Evolutionary conservation across 208 protist genomes (phyloP), one percentile per base, ranked within the genome.

Genomic region (Crithidia sp.): DNA sequence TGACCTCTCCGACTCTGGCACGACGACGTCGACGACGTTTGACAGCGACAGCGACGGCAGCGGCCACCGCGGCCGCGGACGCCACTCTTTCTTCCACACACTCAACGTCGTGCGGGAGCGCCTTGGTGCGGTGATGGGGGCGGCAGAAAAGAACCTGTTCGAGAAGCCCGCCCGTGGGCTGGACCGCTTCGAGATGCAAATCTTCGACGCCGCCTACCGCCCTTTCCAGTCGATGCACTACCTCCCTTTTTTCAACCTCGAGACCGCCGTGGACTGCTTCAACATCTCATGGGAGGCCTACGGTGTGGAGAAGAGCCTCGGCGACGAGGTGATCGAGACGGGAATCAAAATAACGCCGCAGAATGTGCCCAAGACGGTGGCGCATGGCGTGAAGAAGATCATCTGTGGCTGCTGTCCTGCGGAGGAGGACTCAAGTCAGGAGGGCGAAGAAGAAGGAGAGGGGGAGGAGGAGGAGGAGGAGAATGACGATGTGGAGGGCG

Each of bases 261-360:
- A 97, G 74, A 95, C 87, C 6, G 80, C 89, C 17, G 87, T 97
- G 28, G 90, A 96, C 76, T 95, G 92, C 82, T 92, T 89, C 71
- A 97, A 96, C 71, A 67, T 94, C 19, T 95, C 89, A 6, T 95
- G 88, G 89, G 87, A 95, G 77, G 88, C 81, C 52, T 87, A 88
- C 71, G 65, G 68, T 3, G 74, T 84, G 58, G 79, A 81, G 75
- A 73, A 84, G 44, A 78, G 71, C 66, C 57, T 56, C 0, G 72
- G 61, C 54, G 83, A 77, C 57, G 71, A 63, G 5, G 8, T 58
- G 47, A 77, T 86, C 40, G 81, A 71, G 41, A 86, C 73, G 17
- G 73, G 81, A 8, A 65, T 82, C 47, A 69, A 75, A 49, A 37
- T 86, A 44, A 68, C 58, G 5, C 72, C 81, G 40, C 52, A 76